These are phyloP conservation scores for Tremella fuciformis DNA, from an alignment of 768 basidiomycete genomes.

Conservation along the genomic window DNA sequence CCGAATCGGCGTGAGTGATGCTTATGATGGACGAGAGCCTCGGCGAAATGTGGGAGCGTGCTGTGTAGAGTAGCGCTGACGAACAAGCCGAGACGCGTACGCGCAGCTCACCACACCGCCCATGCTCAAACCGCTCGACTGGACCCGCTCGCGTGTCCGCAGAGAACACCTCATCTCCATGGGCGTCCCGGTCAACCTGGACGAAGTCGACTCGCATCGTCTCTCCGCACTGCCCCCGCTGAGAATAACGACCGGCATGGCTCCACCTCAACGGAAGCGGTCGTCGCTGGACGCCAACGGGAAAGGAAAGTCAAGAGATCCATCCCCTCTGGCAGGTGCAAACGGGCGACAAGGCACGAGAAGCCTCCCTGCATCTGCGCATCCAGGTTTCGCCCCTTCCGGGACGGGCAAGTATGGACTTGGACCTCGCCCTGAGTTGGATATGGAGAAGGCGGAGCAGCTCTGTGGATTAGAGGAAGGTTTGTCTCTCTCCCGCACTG, in stretches of 20 bases:
- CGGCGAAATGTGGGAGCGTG: too few relatives aligned
- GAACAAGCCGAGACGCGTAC: slow-evolving; percentile 75
- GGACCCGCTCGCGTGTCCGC: slow-evolving; percentile 87
- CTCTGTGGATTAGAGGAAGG: slow-evolving; percentile 68
- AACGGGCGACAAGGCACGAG: slow-evolving; percentile 45
- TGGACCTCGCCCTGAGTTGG: slow-evolving; percentile 73
- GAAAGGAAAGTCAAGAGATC: slow-evolving; percentile 1
- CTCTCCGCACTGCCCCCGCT: slow-evolving; percentile 63
- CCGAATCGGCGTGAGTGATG: too few relatives aligned
- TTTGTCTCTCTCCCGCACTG: slow-evolving; percentile 41
- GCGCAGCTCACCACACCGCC: slow-evolving; percentile 66
- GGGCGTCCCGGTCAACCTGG: slow-evolving; percentile 90
- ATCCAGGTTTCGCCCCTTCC: neutral
- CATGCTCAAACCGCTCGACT: slow-evolving; percentile 80
- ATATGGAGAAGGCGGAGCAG: slow-evolving; percentile 64
- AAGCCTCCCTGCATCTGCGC: slow-evolving; percentile 17
- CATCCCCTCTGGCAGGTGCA: neutral
- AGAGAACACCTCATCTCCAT: slow-evolving; percentile 85
- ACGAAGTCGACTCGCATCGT: slow-evolving; percentile 60
- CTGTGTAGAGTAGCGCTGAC: too few relatives aligned
- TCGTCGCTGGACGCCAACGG: slow-evolving; percentile 10
- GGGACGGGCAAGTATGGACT: slow-evolving; percentile 55
- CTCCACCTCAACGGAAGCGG: slow-evolving; percentile 54
- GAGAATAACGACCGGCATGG: slow-evolving; percentile 67
- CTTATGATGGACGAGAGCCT: too few relatives aligned